phyloP scores from a whole-genome alignment of 2,329 filamentous ascomycete species.

The Diaporthe sp. region DNA sequence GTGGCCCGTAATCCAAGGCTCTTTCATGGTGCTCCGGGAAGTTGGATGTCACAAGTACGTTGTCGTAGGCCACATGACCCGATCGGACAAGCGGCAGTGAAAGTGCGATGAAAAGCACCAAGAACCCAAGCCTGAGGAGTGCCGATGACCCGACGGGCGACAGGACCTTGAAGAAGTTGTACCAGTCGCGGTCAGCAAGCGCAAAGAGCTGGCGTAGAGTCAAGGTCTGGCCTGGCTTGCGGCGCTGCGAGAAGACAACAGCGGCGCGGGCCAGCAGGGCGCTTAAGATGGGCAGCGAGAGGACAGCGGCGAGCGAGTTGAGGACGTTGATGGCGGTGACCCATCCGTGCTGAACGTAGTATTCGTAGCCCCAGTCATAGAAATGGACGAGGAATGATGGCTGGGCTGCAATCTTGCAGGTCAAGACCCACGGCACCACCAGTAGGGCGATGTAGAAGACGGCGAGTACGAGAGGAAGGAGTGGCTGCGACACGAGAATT shows the following conservation, averaged over 20 bases:
- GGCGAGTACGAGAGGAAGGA: slow-evolving; percentile 6
- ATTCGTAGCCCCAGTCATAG: rapidly evolving
- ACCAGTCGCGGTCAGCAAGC: slow-evolving; percentile 44
- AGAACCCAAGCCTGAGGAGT: background rate
- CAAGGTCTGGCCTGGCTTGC: slow-evolving; percentile 38
- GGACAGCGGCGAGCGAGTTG: slow-evolving; percentile 38
- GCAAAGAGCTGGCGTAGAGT: slow-evolving; percentile 43
- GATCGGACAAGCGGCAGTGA: slow-evolving; percentile 26
- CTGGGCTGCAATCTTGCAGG: slow-evolving; percentile 13
- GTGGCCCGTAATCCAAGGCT: rapidly evolving
- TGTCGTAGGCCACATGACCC: slow-evolving; percentile 1
- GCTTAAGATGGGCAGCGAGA: slow-evolving; percentile 43
- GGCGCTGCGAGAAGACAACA: slow-evolving; percentile 43
- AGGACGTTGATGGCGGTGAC: slow-evolving; percentile 17
- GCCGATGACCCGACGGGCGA: background rate
- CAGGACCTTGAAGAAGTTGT: background rate
- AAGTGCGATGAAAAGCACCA: slow-evolving; percentile 13
- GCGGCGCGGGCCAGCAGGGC: slow-evolving; percentile 42
- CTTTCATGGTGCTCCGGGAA: background rate
- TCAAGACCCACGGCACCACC: slow-evolving; percentile 29
- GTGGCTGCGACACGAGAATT: background rate
- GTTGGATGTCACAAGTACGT: background rate
- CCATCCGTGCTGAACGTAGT: background rate
- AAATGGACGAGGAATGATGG: background rate
- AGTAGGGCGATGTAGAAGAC: slow-evolving; percentile 22